Evolutionary conservation across 768 basidiomycete genomes (phyloP).

Genomic region (Galerina sulciceps): DNA sequence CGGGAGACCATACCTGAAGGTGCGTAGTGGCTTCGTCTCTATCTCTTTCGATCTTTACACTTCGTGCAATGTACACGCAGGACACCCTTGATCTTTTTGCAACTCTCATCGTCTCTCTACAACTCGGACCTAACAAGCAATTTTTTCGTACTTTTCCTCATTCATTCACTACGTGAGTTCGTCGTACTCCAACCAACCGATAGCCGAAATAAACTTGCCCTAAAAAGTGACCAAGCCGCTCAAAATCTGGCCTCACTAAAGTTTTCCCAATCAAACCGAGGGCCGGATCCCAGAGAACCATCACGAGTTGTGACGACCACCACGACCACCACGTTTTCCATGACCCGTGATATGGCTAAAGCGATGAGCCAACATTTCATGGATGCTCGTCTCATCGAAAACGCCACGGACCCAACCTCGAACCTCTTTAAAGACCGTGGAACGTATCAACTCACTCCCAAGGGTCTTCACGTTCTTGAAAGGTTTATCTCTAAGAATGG

Average conservation of each 20-base stretch:
- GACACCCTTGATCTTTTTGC: conserved; percentile 98
- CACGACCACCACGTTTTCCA: conserved; percentile 98
- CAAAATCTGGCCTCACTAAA: conserved; percentile 93
- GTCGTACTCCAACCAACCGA: conserved; percentile 13
- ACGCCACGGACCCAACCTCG: conserved; percentile 87
- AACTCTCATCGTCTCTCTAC: conserved; percentile 92
- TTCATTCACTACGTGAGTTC: conserved; percentile 91
- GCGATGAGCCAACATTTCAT: conserved; percentile 99
- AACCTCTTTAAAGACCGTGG: conserved; percentile 98
- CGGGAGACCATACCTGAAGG: conserved; percentile 93
- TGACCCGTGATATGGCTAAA: conserved; percentile 99
- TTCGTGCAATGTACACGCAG: conserved; percentile 44
- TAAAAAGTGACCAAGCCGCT: conserved; percentile 89
- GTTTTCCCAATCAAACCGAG: conserved; percentile 98
- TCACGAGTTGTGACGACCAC: conserved; percentile 98
- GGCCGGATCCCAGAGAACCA: conserved; percentile 97
- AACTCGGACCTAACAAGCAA: conserved; percentile 87
- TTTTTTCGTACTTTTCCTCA: conserved; percentile 96
- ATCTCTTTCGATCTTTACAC: conserved; percentile 6
- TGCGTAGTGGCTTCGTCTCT: conserved; percentile 29
- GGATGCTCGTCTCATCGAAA: conserved; percentile 98
- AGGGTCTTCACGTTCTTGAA: conserved; percentile 97
- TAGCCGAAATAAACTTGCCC: conserved; percentile 13
- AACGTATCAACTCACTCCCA: conserved; percentile 93
- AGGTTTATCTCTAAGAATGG: conserved; percentile 99